phyloP scores from a whole-genome alignment of 1,284 basidiomycete genomes.

The Microbotryomycetes sp. region DNA sequence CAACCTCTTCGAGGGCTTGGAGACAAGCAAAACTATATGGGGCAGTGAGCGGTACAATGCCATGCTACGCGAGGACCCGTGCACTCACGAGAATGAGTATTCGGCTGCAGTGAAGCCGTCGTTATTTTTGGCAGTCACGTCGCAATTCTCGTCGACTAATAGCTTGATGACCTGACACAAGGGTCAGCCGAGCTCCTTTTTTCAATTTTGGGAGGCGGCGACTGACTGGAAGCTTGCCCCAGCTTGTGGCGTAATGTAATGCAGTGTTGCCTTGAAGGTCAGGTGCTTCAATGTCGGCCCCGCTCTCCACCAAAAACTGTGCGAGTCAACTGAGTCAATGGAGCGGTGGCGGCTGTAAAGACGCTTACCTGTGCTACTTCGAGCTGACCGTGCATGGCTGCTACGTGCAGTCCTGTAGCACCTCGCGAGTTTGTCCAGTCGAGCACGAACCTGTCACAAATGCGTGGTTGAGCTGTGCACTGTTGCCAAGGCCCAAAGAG shows the following conservation, averaged over 20 bases:
- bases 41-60: not conserved
- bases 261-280: constrained; percentile 88
- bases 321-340: not conserved
- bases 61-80: not conserved
- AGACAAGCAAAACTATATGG: constrained; percentile 2
- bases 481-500: constrained; percentile 29
- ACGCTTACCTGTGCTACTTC: constrained; percentile 67
- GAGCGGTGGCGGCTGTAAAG: constrained; percentile 8
- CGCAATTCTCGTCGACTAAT: constrained; percentile 79
- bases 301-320: constrained; percentile 78
- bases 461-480: constrained; percentile 32
- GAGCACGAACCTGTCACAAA: constrained; percentile 52
- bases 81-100: constrained; percentile 77
- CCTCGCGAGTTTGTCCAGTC: constrained; percentile 85
- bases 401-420: constrained; percentile 81
- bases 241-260: constrained; percentile 80
- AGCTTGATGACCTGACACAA: constrained; percentile 63
- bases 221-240: constrained; percentile 68
- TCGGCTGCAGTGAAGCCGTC: constrained; percentile 85
- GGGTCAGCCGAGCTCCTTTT: constrained; percentile 5
- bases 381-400: constrained; percentile 79
- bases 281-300: constrained; percentile 76
- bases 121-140: constrained; percentile 71
- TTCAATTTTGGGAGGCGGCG: constrained; percentile 2
- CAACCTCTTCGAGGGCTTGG: constrained; percentile 19